phyloP scores from a whole-genome alignment of 129 eudicot species.

The Sambucus nigra region DNA sequence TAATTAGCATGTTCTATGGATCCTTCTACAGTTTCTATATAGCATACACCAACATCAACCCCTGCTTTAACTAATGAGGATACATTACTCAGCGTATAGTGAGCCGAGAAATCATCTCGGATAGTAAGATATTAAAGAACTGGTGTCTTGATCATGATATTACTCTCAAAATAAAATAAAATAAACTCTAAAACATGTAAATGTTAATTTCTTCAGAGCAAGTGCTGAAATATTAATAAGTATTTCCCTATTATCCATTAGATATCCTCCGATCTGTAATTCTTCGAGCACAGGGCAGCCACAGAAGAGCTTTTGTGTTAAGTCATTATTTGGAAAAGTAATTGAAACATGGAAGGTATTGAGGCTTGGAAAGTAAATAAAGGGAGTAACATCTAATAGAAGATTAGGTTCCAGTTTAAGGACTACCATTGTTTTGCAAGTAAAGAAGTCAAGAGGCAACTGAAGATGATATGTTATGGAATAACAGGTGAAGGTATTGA shows the following conservation, averaged over 20 bases:
- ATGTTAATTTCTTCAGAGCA: background rate
- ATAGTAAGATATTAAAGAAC: background rate
- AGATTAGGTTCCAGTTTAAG: background rate
- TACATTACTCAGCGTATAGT: background rate
- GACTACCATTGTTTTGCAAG: constrained; percentile 3
- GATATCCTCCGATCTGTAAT: background rate
- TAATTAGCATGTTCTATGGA: constrained; percentile 1
- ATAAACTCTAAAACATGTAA: background rate
- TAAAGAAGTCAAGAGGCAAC: constrained; percentile 1
- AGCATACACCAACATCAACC: background rate
- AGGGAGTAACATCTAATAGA: background rate
- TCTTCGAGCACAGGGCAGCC: background rate
- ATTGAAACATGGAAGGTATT: background rate
- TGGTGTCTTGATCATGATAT: background rate
- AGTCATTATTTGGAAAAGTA: background rate
- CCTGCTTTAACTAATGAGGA: background rate
- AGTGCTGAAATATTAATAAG: background rate
- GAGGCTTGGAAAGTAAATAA: background rate
- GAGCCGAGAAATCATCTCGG: background rate
- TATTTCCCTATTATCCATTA: too few species aligned
- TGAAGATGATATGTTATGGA: too few species aligned
- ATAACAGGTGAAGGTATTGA: background rate
- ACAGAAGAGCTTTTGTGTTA: background rate
- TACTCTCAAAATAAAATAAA: background rate
- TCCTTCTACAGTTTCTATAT: background rate